A percentile compares a stretch with the other conserved stretches of the same genome.
phyloP scores from a whole-genome alignment of 2,329 filamentous ascomycete genomes.

The Ophiocordyceps camponoti-saundersi region DNA sequence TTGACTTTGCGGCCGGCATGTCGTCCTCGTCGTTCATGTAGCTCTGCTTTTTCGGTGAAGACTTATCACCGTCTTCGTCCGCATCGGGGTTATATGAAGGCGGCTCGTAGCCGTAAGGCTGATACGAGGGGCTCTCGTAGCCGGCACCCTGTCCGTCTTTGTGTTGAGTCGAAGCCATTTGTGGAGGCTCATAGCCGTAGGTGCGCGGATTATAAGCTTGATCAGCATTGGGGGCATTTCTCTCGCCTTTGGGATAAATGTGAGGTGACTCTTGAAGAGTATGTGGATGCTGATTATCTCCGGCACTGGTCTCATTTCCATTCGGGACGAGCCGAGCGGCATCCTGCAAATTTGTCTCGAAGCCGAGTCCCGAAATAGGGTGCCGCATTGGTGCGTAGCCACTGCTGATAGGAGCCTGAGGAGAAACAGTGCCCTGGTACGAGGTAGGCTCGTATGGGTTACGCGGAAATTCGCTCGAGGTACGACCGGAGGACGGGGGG shows the following conservation, averaged over 20 bases:
- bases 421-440: slow-evolving; percentile 6
- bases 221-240: slow-evolving; percentile 4
- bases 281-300: slow-evolving; percentile 12
- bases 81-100: slow-evolving; percentile 37
- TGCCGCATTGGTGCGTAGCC: slow-evolving; percentile 6
- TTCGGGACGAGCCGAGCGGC: not conserved
- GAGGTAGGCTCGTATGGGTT: slow-evolving; percentile 19
- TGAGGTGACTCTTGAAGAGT: slow-evolving; percentile 10
- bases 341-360: slow-evolving; percentile 8
- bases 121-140: slow-evolving; percentile 46
- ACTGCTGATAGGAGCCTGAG: slow-evolving; percentile 3
- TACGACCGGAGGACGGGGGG: slow-evolving; percentile 11
- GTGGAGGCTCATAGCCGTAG: slow-evolving; percentile 34
- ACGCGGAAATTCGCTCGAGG: slow-evolving; percentile 13
- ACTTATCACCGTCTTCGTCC: slow-evolving; percentile 24
- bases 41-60: slow-evolving; percentile 53
- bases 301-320: not conserved
- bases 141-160: slow-evolving; percentile 4
- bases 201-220: slow-evolving; percentile 26
- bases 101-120: slow-evolving; percentile 40
- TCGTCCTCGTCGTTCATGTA: slow-evolving; percentile 72
- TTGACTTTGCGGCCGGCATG: slow-evolving; percentile 42
- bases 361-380: slow-evolving; percentile 7
- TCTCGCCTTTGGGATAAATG: slow-evolving; percentile 4
- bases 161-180: slow-evolving; percentile 11